These are phyloP conservation scores for Ogataea nakhonphanomensis DNA, from an alignment of 805 yeast species.

Conservation along the genomic window DNA sequence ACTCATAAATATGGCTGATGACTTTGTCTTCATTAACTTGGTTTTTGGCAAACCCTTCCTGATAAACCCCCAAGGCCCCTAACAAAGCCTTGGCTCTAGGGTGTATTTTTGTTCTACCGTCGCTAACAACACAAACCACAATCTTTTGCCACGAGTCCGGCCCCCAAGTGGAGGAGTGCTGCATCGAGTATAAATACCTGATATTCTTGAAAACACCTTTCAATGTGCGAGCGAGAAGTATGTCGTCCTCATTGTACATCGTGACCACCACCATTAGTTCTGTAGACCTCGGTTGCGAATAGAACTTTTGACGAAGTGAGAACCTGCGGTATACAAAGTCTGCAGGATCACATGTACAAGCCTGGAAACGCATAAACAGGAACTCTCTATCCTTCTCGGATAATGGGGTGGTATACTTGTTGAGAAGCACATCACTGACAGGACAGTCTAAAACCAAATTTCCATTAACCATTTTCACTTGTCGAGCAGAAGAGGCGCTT, in stretches of 20 bases:
- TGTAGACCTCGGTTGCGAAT: conserved; percentile 73
- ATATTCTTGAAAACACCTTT: conserved; percentile 91
- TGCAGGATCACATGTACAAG: conserved; percentile 88
- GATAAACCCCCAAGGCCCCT: conserved; percentile 86
- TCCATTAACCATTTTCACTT: conserved; percentile 62
- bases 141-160: conserved; percentile 91
- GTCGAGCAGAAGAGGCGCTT: conserved; percentile 27
- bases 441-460: conserved; percentile 88
- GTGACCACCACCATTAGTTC: conserved; percentile 85
- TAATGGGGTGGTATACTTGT: conserved; percentile 45
- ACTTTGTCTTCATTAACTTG: conserved; percentile 81
- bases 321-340: conserved; percentile 60
- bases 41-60: conserved; percentile 93
- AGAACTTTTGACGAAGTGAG: conserved; percentile 79
- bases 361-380: conserved; percentile 87
- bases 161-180: conserved; percentile 81
- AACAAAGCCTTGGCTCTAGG: conserved; percentile 75
- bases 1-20: conserved; percentile 86
- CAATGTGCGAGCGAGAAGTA: conserved; percentile 76
- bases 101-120: conserved; percentile 83
- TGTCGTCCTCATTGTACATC: conserved; percentile 86
- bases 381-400: conserved; percentile 55
- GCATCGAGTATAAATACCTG: conserved; percentile 63
- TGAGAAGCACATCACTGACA: conserved; percentile 64
- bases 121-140: conserved; percentile 85